Evolutionary conservation across 345 rosid species (phyloP).

Genomic region (Moricandia arvensis): DNA sequence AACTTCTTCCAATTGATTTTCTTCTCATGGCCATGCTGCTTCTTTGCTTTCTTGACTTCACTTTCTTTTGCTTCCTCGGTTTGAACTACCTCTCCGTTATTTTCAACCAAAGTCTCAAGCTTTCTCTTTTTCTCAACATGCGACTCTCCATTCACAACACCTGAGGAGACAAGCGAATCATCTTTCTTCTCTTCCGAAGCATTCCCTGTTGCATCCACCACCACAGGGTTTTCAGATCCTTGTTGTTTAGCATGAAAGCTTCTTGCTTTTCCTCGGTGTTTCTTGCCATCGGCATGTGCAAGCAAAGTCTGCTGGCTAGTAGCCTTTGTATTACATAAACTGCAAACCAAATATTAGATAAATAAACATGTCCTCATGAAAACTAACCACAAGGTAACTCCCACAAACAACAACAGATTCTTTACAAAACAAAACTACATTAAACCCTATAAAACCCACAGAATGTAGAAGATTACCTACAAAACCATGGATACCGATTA

Average conservation of each 20-base stretch:
- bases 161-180: slow-evolving; percentile 30
- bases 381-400: neutral
- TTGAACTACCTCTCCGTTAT: slow-evolving; percentile 44
- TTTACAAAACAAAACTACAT: no score
- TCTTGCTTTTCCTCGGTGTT: slow-evolving; percentile 74
- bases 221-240: slow-evolving; percentile 40
- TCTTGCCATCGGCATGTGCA: slow-evolving; percentile 95
- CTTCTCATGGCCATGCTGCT: slow-evolving; percentile 43
- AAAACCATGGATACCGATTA: slow-evolving; percentile 88
- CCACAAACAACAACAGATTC: no score
- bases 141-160: neutral
- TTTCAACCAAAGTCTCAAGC: slow-evolving; percentile 39
- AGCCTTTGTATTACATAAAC: slow-evolving; percentile 83
- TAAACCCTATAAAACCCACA: no score
- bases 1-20: slow-evolving; percentile 84
- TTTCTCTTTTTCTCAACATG: slow-evolving; percentile 58
- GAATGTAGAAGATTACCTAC: slow-evolving; percentile 54
- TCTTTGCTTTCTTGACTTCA: slow-evolving; percentile 47
- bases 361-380: neutral
- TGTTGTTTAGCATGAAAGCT: slow-evolving; percentile 64
- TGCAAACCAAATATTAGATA: slow-evolving; percentile 29
- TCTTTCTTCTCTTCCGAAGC: slow-evolving; percentile 36
- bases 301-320: slow-evolving; percentile 80
- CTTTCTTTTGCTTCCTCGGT: slow-evolving; percentile 31
- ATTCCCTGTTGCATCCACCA: slow-evolving; percentile 35